A percentile compares a stretch with the other conserved stretches of the same genome.
Evolutionary conservation across 768 basidiomycete species (phyloP).

Genomic region (Agrocybe chaxingu): DNA sequence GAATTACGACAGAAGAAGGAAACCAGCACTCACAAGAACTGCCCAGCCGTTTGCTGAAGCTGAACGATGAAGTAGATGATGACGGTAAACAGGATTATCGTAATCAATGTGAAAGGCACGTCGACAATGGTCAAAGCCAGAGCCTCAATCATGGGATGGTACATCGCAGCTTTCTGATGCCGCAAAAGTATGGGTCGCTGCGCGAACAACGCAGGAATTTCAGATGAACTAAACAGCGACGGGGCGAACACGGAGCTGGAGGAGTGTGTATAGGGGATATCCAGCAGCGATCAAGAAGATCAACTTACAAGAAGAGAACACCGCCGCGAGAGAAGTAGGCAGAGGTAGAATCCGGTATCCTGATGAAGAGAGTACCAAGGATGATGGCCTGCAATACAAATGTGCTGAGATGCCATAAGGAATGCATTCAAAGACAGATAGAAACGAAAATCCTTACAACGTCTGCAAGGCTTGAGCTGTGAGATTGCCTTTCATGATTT

Average conservation of each 20-base stretch:
- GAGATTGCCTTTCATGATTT: conserved; percentile 37
- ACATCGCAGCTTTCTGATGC: conserved; percentile 60
- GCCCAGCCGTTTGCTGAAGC: conserved; percentile 48
- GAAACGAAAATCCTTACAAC: conserved; percentile 14
- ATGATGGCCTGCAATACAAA: conserved; percentile 36
- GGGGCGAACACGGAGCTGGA: conserved; percentile 52
- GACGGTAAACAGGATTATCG: conserved; percentile 40
- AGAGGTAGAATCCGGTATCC: conserved; percentile 45
- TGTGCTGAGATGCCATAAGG: conserved; percentile 15
- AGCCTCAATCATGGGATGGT: conserved; percentile 37
- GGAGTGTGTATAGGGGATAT: conserved; percentile 17
- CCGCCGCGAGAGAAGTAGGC: conserved; percentile 71
- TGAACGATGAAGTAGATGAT: conserved; percentile 62
- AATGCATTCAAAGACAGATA: conserved; percentile 20
- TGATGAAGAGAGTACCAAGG: conserved; percentile 62
- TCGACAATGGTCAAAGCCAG: conserved; percentile 61
- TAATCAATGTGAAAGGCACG: conserved; percentile 51
- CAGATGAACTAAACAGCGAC: conserved; percentile 60
- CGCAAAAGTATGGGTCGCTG: conserved; percentile 60
- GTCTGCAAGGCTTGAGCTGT: conserved; percentile 26
- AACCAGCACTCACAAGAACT: conserved; percentile 59
- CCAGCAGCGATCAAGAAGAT: background rate
- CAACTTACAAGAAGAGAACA: conserved; percentile 64
- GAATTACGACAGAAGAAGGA: conserved; percentile 1
- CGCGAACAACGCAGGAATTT: conserved; percentile 60